Conservation (phyloP, 1,284 basidiomycete genomes). For the Moesziomyces sp. region DNA sequence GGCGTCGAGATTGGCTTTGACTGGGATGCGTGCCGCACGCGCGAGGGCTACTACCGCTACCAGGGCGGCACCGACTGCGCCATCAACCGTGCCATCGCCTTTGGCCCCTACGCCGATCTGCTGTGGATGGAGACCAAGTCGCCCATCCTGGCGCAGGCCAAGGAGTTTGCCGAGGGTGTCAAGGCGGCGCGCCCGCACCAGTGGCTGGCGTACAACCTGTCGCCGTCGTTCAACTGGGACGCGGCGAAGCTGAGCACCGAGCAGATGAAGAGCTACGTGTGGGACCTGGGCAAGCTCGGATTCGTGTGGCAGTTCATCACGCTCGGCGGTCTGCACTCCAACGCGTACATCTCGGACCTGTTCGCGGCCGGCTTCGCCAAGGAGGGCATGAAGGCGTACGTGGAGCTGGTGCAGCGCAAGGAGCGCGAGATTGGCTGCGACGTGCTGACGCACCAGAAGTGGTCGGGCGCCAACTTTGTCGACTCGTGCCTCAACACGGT, state of each 20-base stretch:
- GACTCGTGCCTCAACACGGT: conserved; percentile 93
- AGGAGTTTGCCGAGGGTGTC: conserved; percentile 80
- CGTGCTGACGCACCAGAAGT: conserved; percentile 72
- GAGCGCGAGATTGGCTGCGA: conserved; percentile 70
- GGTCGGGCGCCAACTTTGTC: conserved; percentile 93
- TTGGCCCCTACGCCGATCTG: conserved; percentile 90
- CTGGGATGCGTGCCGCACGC: conserved; percentile 92
- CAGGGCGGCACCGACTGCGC: conserved; percentile 96
- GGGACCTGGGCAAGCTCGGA: conserved; percentile 92
- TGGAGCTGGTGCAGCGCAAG: conserved; percentile 72
- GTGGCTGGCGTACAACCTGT: conserved; percentile 68
- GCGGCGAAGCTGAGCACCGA: conserved; percentile 77
- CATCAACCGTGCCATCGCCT: conserved; percentile 89
- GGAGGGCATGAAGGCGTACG: conserved; percentile 78
- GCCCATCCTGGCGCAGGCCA: conserved; percentile 92
- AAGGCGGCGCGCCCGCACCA: conserved; percentile 60
- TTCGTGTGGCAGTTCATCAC: conserved; percentile 99
- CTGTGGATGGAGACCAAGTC: conserved; percentile 84
- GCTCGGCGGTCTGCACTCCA: conserved; percentile 94
- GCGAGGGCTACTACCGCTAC: conserved; percentile 96
- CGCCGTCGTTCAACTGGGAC: conserved; percentile 71
- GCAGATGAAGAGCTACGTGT: conserved; percentile 91
- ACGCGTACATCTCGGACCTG: conserved; percentile 93
- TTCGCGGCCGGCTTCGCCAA: conserved; percentile 86
- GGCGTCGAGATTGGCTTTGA: conserved; percentile 83